These are phyloP conservation scores for Clonostachys solani DNA, from an alignment of 2,329 filamentous ascomycete genomes.

Conservation along the genomic window DNA sequence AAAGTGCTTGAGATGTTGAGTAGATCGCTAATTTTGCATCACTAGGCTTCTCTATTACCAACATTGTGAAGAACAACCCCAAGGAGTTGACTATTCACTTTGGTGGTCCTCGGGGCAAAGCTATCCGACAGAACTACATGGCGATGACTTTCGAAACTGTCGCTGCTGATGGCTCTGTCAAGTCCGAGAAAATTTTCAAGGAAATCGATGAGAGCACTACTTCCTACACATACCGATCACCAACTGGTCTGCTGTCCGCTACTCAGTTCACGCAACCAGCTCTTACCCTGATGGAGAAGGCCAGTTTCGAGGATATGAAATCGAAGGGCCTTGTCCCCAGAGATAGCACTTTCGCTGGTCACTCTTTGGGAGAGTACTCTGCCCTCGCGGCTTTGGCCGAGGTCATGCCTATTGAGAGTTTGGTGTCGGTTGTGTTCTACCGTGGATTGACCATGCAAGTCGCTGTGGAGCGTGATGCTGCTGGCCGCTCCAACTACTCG, in stretches of 20 bases:
- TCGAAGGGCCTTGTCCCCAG: slow-evolving; percentile 92
- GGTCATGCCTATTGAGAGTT: slow-evolving; percentile 98
- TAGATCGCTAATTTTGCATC: slow-evolving; percentile 1
- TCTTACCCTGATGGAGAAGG: slow-evolving; percentile 98
- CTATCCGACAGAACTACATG: slow-evolving; percentile 98
- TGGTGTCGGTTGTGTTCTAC: slow-evolving; percentile 99
- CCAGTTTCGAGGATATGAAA: slow-evolving; percentile 98
- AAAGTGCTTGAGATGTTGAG: neutral
- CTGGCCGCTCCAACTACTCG: slow-evolving; percentile 93
- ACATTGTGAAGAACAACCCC: slow-evolving; percentile 99
- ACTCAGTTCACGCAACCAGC: slow-evolving; percentile 99
- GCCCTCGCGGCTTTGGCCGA: slow-evolving; percentile 93
- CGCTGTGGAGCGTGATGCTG: slow-evolving; percentile 90
- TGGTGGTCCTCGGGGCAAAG: slow-evolving; percentile 92
- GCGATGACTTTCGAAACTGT: slow-evolving; percentile 99
- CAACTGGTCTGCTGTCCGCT: slow-evolving; percentile 88
- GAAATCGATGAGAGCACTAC: slow-evolving; percentile 89
- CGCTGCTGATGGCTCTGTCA: slow-evolving; percentile 83
- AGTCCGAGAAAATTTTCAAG: slow-evolving; percentile 99
- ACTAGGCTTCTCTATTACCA: slow-evolving; percentile 87
- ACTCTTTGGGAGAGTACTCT: slow-evolving; percentile 97
- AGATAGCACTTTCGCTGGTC: slow-evolving; percentile 95
- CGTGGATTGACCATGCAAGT: slow-evolving; percentile 99
- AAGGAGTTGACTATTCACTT: slow-evolving; percentile 99
- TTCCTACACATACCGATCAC: slow-evolving; percentile 95